A percentile compares a stretch with the other conserved stretches of the same genome.
Conservation (phyloP, 2,329 filamentous ascomycete genomes). For the Rhynchosporium graminicola region DNA sequence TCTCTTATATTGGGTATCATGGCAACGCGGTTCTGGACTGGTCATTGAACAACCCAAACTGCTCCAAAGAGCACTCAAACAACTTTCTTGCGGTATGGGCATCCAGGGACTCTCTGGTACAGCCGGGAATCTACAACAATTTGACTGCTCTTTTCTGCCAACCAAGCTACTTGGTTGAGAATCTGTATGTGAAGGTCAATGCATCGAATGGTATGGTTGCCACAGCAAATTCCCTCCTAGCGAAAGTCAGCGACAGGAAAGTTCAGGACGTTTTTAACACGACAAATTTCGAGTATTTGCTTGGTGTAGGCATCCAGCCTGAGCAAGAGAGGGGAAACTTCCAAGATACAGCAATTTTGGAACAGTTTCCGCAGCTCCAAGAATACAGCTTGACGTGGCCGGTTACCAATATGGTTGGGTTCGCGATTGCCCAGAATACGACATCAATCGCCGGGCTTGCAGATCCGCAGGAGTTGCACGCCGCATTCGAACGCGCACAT, state of each 20-base stretch:
- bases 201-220: not conserved
- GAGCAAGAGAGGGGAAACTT: slow-evolving; percentile 20
- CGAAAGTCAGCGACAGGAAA: not conserved
- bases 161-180: slow-evolving; percentile 47
- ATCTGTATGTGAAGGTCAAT: slow-evolving; percentile 33
- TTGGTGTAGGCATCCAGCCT: slow-evolving; percentile 35
- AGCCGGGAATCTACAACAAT: slow-evolving; percentile 18
- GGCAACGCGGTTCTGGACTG: slow-evolving; percentile 40
- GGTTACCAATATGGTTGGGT: slow-evolving; percentile 42
- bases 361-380: slow-evolving; percentile 29
- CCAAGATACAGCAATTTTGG: slow-evolving; percentile 23
- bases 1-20: slow-evolving; percentile 47
- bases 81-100: slow-evolving; percentile 45
- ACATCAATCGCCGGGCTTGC: slow-evolving; percentile 40
- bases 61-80: slow-evolving; percentile 40
- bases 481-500: slow-evolving; percentile 45
- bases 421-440: slow-evolving; percentile 41
- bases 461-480: slow-evolving; percentile 39
- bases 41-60: slow-evolving; percentile 41
- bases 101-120: not conserved
- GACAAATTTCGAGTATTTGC: slow-evolving; percentile 43
- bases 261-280: slow-evolving; percentile 43
- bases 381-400: slow-evolving; percentile 35
- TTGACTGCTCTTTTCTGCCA: slow-evolving; percentile 48
- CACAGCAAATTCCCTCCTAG: too few species aligned